phyloP scores from a whole-genome alignment of 2,329 filamentous ascomycete species.

The Alternaria gaisen region DNA sequence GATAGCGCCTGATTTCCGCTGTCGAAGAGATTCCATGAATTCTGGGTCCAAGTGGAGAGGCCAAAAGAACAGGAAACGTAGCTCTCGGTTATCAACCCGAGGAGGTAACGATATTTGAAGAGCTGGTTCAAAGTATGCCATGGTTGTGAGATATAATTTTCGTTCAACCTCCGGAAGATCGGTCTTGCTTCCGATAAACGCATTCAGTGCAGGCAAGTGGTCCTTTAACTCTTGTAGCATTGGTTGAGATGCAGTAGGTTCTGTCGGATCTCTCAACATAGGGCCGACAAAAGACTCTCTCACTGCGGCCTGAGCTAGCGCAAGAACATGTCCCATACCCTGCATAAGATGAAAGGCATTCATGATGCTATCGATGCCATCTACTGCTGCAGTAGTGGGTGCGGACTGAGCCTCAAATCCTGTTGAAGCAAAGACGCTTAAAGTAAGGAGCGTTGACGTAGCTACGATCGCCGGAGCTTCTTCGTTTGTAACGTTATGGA shows the following conservation, averaged over 20 bases:
- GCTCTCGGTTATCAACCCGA: conserved; percentile 44
- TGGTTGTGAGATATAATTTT: conserved; percentile 23
- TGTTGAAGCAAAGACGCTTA: conserved; percentile 44
- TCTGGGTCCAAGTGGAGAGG: conserved; percentile 46
- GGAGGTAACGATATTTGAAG: conserved; percentile 34
- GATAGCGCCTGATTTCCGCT: conserved; percentile 46
- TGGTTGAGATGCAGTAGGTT: conserved; percentile 38
- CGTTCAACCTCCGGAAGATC: conserved; percentile 31
- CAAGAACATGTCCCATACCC: conserved; percentile 45
- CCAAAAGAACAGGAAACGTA: conserved; percentile 51
- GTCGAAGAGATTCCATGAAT: conserved; percentile 44
- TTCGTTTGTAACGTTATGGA: conserved; percentile 40
- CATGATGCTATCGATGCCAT: conserved; percentile 42
- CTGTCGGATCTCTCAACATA: conserved; percentile 28
- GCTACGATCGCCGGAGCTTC: conserved; percentile 46
- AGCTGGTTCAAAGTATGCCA: conserved; percentile 30
- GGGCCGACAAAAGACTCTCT: conserved; percentile 35
- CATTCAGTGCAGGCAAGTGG: conserved; percentile 29
- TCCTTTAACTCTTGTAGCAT: conserved; percentile 36
- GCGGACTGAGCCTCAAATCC: conserved; percentile 33
- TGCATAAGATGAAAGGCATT: conserved; percentile 49
- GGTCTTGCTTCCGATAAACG: conserved; percentile 32
- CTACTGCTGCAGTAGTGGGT: conserved; percentile 13
- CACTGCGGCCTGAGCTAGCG: conserved; percentile 29
- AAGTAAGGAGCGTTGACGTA: conserved; percentile 41